phyloP scores from a whole-genome alignment of 495 filamentous ascomycete species.

The Talaromyces thailandensis region DNA sequence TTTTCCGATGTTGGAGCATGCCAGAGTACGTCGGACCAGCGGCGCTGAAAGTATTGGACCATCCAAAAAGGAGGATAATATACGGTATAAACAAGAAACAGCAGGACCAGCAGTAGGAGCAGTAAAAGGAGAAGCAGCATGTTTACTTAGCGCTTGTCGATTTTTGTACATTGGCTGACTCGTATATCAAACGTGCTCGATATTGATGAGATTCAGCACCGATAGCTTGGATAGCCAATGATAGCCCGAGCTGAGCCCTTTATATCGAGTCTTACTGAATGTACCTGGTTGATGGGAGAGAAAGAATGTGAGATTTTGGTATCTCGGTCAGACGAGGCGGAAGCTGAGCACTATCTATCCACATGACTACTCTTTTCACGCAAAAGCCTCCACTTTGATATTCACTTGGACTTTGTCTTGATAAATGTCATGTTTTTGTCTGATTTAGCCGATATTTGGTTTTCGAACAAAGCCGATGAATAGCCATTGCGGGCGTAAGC shows the following conservation, averaged over 20 bases:
- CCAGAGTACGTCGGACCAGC: slow-evolving; percentile 71
- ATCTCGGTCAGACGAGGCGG: not conserved
- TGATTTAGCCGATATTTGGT: not conserved
- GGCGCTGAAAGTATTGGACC: slow-evolving; percentile 56
- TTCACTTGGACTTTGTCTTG: not conserved
- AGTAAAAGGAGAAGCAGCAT: slow-evolving; percentile 2
- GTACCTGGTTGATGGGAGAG: not conserved
- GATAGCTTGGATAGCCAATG: not conserved
- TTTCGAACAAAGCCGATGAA: not conserved
- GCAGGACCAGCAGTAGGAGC: not conserved
- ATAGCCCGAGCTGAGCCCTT: not conserved
- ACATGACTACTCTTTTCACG: not conserved
- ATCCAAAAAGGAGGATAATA: slow-evolving; percentile 67
- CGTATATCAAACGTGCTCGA: not conserved
- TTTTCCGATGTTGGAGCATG: slow-evolving; percentile 48
- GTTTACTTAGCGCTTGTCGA: not conserved
- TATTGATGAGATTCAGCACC: not conserved
- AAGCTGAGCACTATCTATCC: not conserved
- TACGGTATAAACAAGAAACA: slow-evolving; percentile 44
- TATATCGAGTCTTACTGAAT: not conserved
- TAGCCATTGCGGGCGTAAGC: not conserved
- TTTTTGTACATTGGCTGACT: not conserved
- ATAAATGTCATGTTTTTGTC: not conserved
- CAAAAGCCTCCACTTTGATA: not conserved
- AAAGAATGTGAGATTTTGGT: not conserved